These are phyloP conservation scores for Blastosporella zonata DNA, from an alignment of 1,284 basidiomycete species.

Conservation along the genomic window DNA sequence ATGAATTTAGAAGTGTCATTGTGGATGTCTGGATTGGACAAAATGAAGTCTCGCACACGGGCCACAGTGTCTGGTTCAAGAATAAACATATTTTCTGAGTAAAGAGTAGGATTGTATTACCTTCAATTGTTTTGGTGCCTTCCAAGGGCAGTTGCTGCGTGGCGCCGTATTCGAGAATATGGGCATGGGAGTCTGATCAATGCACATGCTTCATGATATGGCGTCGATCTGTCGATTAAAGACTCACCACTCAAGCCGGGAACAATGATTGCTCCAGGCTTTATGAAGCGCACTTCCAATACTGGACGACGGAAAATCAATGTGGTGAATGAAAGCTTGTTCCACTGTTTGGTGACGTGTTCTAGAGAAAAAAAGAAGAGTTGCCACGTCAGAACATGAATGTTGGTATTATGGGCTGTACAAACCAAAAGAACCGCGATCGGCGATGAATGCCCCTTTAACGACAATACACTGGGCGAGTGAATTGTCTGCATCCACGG, in stretches of 20 bases:
- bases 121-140: slow-evolving; percentile 57
- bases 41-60: slow-evolving; percentile 65
- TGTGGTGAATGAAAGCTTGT: slow-evolving; percentile 13
- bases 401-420: slow-evolving; percentile 8
- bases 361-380: slow-evolving; percentile 29
- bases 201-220: slow-evolving; percentile 12
- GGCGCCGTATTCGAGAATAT: slow-evolving; percentile 75
- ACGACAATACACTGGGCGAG: slow-evolving; percentile 61
- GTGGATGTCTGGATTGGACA: slow-evolving; percentile 51
- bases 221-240: not conserved
- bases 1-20: slow-evolving; percentile 63
- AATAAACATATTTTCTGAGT: not conserved
- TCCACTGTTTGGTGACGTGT: slow-evolving; percentile 44
- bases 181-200: slow-evolving; percentile 73
- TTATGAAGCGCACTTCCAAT: slow-evolving; percentile 47
- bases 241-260: slow-evolving; percentile 65
- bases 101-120: slow-evolving; percentile 26
- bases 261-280: slow-evolving; percentile 54
- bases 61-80: slow-evolving; percentile 53
- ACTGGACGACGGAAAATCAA: slow-evolving; percentile 17
- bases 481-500: slow-evolving; percentile 50
- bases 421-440: slow-evolving; percentile 56
- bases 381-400: slow-evolving; percentile 6
- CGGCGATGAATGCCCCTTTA: slow-evolving; percentile 44
- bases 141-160: slow-evolving; percentile 63